A percentile compares a stretch with the other conserved stretches of the same genome.
Conservation (phyloP, 2,329 filamentous ascomycete species). For the Cladorrhinum sp. region DNA sequence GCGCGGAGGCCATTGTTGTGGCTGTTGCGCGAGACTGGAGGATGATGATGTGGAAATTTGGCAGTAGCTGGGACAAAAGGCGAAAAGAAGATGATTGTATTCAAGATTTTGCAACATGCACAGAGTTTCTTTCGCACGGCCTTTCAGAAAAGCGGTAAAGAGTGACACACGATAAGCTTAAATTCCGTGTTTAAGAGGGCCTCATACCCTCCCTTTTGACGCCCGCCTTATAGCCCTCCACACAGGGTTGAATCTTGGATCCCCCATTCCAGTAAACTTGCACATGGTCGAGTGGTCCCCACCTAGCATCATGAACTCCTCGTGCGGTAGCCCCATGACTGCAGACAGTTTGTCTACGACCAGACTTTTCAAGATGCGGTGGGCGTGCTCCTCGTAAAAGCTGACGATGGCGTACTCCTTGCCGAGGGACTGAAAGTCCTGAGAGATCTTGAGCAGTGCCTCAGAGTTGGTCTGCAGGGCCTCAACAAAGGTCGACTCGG, state of each 20-base stretch:
- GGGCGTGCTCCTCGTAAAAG: constrained; percentile 13
- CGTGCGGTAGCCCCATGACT: constrained; percentile 12
- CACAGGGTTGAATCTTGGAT: constrained; percentile 7
- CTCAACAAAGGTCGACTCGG: neutral
- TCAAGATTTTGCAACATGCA: too few relatives aligned
- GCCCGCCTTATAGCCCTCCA: constrained; percentile 11
- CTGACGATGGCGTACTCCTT: constrained; percentile 8
- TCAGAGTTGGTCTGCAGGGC: constrained; percentile 6
- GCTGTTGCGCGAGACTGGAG: too few relatives aligned
- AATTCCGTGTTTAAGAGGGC: too few relatives aligned
- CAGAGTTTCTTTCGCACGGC: too few relatives aligned
- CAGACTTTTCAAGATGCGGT: neutral
- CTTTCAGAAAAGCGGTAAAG: too few relatives aligned
- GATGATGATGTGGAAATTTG: too few relatives aligned
- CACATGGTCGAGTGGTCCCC: constrained; percentile 14
- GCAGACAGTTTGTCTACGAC: constrained; percentile 14
- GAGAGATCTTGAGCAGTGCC: constrained; percentile 13
- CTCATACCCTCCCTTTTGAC: neutral
- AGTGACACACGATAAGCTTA: too few relatives aligned
- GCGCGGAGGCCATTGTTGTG: too few relatives aligned
- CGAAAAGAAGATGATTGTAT: too few relatives aligned
- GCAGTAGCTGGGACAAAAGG: too few relatives aligned
- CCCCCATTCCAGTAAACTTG: constrained; percentile 9
- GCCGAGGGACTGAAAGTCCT: constrained; percentile 9
- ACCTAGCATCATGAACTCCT: constrained; percentile 3